Base-by-base conservation (phyloP, 305 asterid genomes). In the Fraxinus paxiana region DNA sequence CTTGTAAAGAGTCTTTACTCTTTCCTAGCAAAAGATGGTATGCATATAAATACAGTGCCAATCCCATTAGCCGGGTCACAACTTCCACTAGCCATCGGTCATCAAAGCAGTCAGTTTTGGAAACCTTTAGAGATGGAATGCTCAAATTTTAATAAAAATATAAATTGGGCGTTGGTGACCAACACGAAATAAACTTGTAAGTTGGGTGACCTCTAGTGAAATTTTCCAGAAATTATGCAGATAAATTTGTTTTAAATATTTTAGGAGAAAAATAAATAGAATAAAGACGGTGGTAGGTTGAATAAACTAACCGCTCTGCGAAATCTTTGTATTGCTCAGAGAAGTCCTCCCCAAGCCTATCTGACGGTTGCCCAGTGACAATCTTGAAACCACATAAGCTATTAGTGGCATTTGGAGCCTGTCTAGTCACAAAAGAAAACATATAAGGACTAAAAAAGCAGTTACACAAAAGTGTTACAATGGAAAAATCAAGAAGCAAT, bases 351-450 rank as follows among this genome's bases (percentile, higher is more conserved):
- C 99, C 99, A 71, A 95, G 97, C 90, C 97, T 90, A 87, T 95
- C 99, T 59, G 99, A 95, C 8, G 99, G 99, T 86, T 95, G 99
- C 48, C 99, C 99, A 83, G 99, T 95, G 87, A 95, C 99, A 82
- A 95, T 92, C 83, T 94, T 95, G 97, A 90, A 94, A 77, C 98
- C 99, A 77, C 99, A 95, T 79, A 95, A 84, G 87, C 96, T 90
- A 89, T 95, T 95, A 75, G 97, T 91, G 73, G 97, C 96, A 87
- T 92, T 93, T 81, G 98, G 98, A 76, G 96, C 94, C 99, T 93
- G 92, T 86, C 74, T 41, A 79, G 84, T 75, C 73, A 84, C 22
- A 78, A 73, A 83, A 54, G 83, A 65, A 80, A 77, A 26, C 2
- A 4, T 59, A 80, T 81, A 17, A 83, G 86, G n/a, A 67, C 46